These are phyloP conservation scores for Colletotrichum endophyticum DNA, from an alignment of 2,329 filamentous ascomycete species.

Conservation along the genomic window DNA sequence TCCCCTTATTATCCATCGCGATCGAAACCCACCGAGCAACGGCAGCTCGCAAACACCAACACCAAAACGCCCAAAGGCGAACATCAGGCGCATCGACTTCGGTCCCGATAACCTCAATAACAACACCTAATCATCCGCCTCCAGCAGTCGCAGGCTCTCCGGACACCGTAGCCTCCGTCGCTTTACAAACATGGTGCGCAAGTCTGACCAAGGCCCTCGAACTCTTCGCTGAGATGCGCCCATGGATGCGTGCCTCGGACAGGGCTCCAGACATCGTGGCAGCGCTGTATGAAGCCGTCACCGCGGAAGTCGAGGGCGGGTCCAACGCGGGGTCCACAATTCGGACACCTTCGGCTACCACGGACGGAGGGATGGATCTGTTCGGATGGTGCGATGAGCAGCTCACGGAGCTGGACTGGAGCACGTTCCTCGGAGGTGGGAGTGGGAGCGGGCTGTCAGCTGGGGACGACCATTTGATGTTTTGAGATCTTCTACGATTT, in stretches of 20 bases:
- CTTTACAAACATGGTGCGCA: constrained; percentile 24
- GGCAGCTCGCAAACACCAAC: background rate
- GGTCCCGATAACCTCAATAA: background rate
- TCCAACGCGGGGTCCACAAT: constrained; percentile 6
- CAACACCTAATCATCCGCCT: background rate
- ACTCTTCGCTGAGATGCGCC: constrained; percentile 30
- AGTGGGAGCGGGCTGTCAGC: background rate
- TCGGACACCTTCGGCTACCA: constrained; percentile 26
- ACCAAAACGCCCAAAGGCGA: background rate
- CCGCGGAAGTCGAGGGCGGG: constrained; percentile 21
- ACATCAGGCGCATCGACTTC: background rate
- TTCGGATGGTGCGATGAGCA: constrained; percentile 33
- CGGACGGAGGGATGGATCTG: constrained; percentile 27
- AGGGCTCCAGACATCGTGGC: constrained; percentile 29
- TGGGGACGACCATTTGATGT: background rate
- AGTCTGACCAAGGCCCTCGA: constrained; percentile 28
- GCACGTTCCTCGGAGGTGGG: constrained; percentile 22
- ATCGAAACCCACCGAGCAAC: constrained; percentile 22
- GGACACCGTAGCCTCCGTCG: background rate
- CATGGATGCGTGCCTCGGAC: constrained; percentile 31
- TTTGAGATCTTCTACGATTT: background rate
- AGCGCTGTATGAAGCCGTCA: constrained; percentile 30
- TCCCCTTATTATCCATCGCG: constrained; percentile 31
- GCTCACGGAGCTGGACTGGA: constrained; percentile 30
- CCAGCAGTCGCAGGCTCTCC: background rate